phyloP scores from a whole-genome alignment of 169 alveolate genomes.

The Cryptosporidium sp. region DNA sequence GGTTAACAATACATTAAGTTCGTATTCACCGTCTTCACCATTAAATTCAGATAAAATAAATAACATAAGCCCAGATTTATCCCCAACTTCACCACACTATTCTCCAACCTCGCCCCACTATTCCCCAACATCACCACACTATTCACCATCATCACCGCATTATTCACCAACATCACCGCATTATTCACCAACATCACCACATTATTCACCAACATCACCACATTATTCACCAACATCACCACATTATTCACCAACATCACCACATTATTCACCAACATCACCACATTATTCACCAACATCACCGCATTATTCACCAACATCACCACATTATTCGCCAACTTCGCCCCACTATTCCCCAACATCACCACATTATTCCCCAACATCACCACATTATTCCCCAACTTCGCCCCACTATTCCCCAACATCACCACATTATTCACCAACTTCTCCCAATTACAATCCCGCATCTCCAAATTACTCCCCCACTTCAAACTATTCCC shows the following conservation, averaged over 20 bases:
- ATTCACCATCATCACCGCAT: slow-evolving; percentile 91
- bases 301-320: slow-evolving; percentile 87
- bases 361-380: slow-evolving; percentile 87
- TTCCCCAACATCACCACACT: slow-evolving; percentile 88
- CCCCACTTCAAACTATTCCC: slow-evolving; percentile 80
- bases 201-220: slow-evolving; percentile 88
- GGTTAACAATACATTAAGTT: slow-evolving; percentile 6
- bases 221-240: slow-evolving; percentile 82
- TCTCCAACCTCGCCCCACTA: slow-evolving; percentile 81
- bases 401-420: slow-evolving; percentile 89
- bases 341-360: slow-evolving; percentile 93
- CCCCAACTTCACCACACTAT: slow-evolving; percentile 80
- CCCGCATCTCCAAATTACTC: slow-evolving; percentile 91
- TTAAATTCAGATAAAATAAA: slow-evolving; percentile 17
- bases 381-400: slow-evolving; percentile 86
- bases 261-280: slow-evolving; percentile 88
- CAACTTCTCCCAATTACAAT: slow-evolving; percentile 87
- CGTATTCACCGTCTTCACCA: slow-evolving; percentile 37
- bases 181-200: slow-evolving; percentile 85
- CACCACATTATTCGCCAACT: slow-evolving; percentile 90
- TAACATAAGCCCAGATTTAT: slow-evolving; percentile 53
- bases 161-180: slow-evolving; percentile 93
- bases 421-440: slow-evolving; percentile 75
- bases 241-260: slow-evolving; percentile 86
- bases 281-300: slow-evolving; percentile 94